Base-by-base conservation (phyloP, 306 rosid species). In the Cucurbita maxima region DNA sequence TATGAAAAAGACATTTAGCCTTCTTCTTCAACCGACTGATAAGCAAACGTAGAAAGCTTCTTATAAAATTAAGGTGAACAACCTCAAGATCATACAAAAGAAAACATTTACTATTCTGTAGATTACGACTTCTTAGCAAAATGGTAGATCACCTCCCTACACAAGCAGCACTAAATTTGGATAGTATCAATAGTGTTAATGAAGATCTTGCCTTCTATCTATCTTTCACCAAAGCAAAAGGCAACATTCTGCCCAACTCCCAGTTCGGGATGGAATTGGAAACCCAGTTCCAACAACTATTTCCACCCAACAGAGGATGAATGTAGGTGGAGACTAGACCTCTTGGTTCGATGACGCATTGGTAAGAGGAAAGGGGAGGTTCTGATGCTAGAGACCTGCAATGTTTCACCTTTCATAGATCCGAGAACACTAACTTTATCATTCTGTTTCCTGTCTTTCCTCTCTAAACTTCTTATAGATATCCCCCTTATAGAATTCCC, bases 381-480 rank as follows among this genome's bases (percentile, higher is more conserved):
- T 30, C 3, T 30, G 3, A 30, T 30, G 34, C 34, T 3, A 3
- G 34, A 30, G 34, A 30, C 34, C 34, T 30, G 3, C 34, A 30
- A 30, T 3, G 34, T 3, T 30, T 30, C 34, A 30, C 34, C 34
- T 30, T 30, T 30, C 34, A 30, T 30, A 30, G 34, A 30, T 2
- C 3, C 3, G 34, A 3, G 34, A 14, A 13, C 15, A 4, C 50
- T 16, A 18, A 62, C 7, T 62, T 1, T 1, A 61, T 61, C 36
- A 19, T 18, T 19, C 36, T 43, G 15, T 5, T 43, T 64, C 71
- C 53, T 43, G 18, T 64, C 52, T 64, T 64, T 64, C 71, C 15
- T 64, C 53, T 43, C 71, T 64, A 41, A 41, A 64, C 71, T 41
- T 64, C 52, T 64, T 64, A 43, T 64, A 64, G 71, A 64, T 61